Base-by-base conservation (phyloP, 441 rosid genomes). In the Erysimum cheiri region DNA sequence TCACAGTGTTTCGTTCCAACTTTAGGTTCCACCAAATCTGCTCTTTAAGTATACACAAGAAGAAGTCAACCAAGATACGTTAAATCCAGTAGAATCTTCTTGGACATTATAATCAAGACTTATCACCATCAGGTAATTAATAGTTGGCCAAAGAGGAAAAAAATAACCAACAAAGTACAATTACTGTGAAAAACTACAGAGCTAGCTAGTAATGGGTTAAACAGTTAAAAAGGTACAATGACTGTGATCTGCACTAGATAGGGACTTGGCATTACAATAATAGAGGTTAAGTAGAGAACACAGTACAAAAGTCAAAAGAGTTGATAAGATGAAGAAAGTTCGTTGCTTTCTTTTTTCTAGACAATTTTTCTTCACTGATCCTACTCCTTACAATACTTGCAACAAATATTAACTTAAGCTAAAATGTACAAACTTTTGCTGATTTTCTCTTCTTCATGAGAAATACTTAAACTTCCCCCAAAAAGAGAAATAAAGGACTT, bases 261-360 rank as follows among this genome's bases (percentile, higher is more conserved):
- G 24, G 1, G 56, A 47, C 44, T 15, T 55, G 52, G 7, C 55
- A 62, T 17, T 28, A 63, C 55, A 63, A 50, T 39, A 52, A 33
- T 57, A 64, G 50, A 39, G 19, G 39, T 44, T 44, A 24, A 36
- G 44, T 56, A 56, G 65, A 24, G 14, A 47, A 49, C 54, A 59
- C n/a, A 67, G 64, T 67, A 74, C 77, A 67, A 9, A 41, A 60
- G 41, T 60, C 49, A 73, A 52, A 52, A 64, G 60, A 48, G 36
- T 50, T 60, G 62, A 67, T 60, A 60, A 44, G 19, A 68, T 32
- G 44, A 68, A 61, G 74, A 60, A 68, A 68, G 58, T n/a, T 67
- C 17, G 59, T 41, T 54, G 24, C 47, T 14, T 35, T 35, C 4
- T 39, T 47, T 32, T 22, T 40, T 48, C 32, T n/a, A n/a, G n/a